These are phyloP conservation scores for Syzygium grande DNA, from an alignment of 345 rosid genomes.

Conservation along the genomic window DNA sequence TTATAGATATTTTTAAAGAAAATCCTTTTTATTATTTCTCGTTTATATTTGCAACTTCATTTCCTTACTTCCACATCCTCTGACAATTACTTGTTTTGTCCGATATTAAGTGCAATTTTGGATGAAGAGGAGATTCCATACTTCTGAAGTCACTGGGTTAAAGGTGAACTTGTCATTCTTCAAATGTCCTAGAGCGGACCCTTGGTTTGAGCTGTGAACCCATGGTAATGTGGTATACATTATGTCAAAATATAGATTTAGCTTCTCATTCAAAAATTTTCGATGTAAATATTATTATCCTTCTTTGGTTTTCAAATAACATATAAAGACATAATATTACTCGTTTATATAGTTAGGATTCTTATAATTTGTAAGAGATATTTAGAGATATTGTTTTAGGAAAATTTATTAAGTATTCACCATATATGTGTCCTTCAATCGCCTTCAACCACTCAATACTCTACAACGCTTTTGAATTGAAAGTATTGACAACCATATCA, in stretches of 20 bases:
- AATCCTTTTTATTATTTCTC: too few species aligned
- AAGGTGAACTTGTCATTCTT: conserved; percentile 79
- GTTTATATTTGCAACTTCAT: too few species aligned
- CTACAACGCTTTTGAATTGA: too few species aligned
- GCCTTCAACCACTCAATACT: too few species aligned
- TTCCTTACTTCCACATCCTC: background rate
- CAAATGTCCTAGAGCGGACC: conserved; percentile 39
- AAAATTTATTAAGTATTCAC: too few species aligned
- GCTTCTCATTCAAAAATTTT: conserved; percentile 35
- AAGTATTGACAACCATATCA: background rate
- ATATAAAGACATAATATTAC: background rate
- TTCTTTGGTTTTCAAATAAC: background rate
- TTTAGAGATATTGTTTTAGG: too few species aligned
- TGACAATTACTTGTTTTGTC: conserved; percentile 62
- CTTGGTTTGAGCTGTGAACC: conserved; percentile 94
- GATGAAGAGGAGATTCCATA: conserved; percentile 27
- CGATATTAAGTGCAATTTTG: conserved; percentile 24
- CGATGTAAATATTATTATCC: background rate
- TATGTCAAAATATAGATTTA: conserved; percentile 42
- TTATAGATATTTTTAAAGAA: too few species aligned
- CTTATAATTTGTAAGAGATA: too few species aligned
- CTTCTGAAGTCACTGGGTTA: conserved; percentile 69
- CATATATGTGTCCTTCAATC: too few species aligned
- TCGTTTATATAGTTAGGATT: background rate
- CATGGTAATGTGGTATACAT: conserved; percentile 89